Evolutionary conservation across 441 rosid genomes (phyloP), one percentile per base, ranked within the genome.

Genomic region (Pelargonium citronellum): DNA sequence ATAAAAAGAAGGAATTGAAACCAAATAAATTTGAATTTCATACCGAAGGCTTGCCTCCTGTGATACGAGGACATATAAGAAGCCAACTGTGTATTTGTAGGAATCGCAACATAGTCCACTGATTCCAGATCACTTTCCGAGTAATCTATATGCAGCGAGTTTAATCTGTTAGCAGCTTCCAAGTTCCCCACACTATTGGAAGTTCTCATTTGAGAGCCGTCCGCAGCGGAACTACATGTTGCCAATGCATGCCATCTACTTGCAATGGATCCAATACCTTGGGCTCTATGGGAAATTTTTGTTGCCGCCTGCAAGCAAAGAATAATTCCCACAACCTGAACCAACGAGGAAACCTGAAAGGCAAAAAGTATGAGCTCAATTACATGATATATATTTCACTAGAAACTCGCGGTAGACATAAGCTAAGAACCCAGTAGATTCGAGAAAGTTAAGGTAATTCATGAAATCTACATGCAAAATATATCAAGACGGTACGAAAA

Each of bases 241-340:
- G 83, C 87, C 61, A 89, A 64, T 13, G 95, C 95, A 72, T 94
- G 98, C 98, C 98, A 94, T 82, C 86, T 86, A 73, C 91, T 85
- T 27, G 89, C 97, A 67, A 85, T 66, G 0, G 94, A 83, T 66
- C 88, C 90, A 66, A 90, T 74, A 44, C 86, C 86, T 75, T 90
- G 96, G 8, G 99, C 99, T 83, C 97, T 87, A 64, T 86, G 92
- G 10, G 97, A 91, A 72, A 91, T 94, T 77, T 76, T 94, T 22
- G 99, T 90, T 20, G 96, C 99, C 34, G 95, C 97, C 67, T 94
- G 95, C 68, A 94, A 80, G 84, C 92, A 91, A 37, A 94, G 67
- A 44, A 85, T 86, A 5, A 90, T 88, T n/a, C 97, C 97, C 55
- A 87, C 95, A 57, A 86, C 95, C 79, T 94, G 97, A n/a, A 91